phyloP scores from a whole-genome alignment of 495 filamentous ascomycete genomes.

The Acidiella bohemica region DNA sequence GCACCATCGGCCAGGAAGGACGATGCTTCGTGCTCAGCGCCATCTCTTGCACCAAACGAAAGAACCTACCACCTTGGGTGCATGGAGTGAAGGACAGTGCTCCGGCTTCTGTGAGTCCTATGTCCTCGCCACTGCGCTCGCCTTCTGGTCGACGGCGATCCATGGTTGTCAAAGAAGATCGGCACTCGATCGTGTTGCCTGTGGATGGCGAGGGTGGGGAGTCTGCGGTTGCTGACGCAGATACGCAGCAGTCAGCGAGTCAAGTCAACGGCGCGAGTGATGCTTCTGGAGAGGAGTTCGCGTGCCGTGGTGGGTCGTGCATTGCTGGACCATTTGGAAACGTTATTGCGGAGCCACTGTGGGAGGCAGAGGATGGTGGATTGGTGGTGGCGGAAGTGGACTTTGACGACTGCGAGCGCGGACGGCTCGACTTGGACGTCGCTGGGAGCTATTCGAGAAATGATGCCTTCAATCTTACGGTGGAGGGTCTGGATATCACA shows the following conservation, averaged over 20 bases:
- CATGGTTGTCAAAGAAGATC: conserved; percentile 9
- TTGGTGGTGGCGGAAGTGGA: conserved; percentile 41
- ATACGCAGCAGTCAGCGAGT: not conserved
- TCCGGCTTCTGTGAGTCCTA: not conserved
- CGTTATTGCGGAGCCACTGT: conserved; percentile 64
- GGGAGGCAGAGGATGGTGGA: conserved; percentile 58
- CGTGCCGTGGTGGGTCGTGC: conserved; percentile 64
- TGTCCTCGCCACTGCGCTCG: not conserved
- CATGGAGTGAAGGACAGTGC: conserved; percentile 7
- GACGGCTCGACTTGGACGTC: conserved; percentile 52
- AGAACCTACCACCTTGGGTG: conserved; percentile 46
- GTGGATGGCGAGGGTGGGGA: conserved; percentile 1
- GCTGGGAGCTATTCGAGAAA: conserved; percentile 71
- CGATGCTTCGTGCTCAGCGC: conserved; percentile 75
- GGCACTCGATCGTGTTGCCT: conserved; percentile 12
- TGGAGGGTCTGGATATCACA: conserved; percentile 59
- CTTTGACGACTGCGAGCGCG: conserved; percentile 50
- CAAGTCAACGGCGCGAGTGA: not conserved
- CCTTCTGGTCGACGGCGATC: conserved; percentile 5
- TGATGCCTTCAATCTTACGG: conserved; percentile 66
- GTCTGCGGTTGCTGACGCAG: not conserved
- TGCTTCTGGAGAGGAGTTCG: conserved; percentile 31
- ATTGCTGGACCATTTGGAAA: conserved; percentile 71
- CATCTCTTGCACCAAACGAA: conserved; percentile 62
- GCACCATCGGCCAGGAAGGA: conserved; percentile 67